Base-by-base conservation (phyloP, 179 eudicot genomes). In the Heliamphora pulchella region DNA sequence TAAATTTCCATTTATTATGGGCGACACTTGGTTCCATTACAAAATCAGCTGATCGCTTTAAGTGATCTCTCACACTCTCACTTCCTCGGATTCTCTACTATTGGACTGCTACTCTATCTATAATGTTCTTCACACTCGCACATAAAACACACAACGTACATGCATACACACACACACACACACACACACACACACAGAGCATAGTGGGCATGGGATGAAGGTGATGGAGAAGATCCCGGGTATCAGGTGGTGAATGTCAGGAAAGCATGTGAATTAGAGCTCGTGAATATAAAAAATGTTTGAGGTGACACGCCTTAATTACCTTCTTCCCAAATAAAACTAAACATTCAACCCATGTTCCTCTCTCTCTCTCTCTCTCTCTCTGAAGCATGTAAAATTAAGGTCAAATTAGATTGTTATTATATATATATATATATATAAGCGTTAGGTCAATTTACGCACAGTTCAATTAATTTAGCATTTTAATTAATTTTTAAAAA, bases 201-300 rank as follows among this genome's bases (percentile, higher is more conserved):
- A 20, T n/a, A 8, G n/a, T 11, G 20, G 39, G 85, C 85, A 85
- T 85, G 87, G 81, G 87, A 85, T 57, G 68, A 61, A 85, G 75
- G 83, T 85, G 85, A 85, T 76, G 71, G 5, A 61, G 70, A 65
- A 66, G 81, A 20, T 8, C 57, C 3, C 80, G 80, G 74, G 82
- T 59, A 69, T 82, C 67, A 57, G 83, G 82, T 50, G 70, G 79
- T 80, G 85, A 77, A 79, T 65, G 84, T 64, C 84, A 78, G 84
- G 43, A 55, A 48, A 79, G 79, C 86, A 84, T 84, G 88, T 83
- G 86, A 83, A 79, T 58, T 71, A 18, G 77, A 78, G 77, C 88
- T 83, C 88, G 84, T 83, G 88, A 85, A 51, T 63, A 8, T 79
- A 10, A 18, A 78, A 78, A 79, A 79, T 82, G 77, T 44, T 69